Evolutionary conservation across 2,329 filamentous ascomycete species (phyloP).

Genomic region (Diaporthe sp.): DNA sequence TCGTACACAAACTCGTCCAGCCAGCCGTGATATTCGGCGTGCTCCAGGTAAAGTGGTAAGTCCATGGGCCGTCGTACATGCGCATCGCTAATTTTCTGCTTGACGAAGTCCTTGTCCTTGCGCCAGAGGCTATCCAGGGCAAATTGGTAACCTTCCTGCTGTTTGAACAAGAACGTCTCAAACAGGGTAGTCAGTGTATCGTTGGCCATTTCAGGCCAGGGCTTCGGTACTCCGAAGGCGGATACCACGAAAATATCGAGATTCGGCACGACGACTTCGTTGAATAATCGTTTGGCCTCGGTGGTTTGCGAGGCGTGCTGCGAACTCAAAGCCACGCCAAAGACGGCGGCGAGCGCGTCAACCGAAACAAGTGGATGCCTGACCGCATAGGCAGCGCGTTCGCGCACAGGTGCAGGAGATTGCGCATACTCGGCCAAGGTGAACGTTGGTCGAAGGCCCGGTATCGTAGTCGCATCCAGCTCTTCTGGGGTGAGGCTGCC

Average conservation of each 20-base stretch:
- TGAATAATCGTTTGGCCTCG: conserved; percentile 73
- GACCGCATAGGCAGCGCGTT: conserved; percentile 70
- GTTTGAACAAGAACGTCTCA: conserved; percentile 83
- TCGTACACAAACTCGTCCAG: conserved; percentile 82
- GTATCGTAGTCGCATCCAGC: conserved; percentile 87
- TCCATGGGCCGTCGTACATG: conserved; percentile 77
- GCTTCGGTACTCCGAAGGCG: conserved; percentile 80
- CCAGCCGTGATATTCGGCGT: conserved; percentile 86
- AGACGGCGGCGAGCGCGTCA: conserved; percentile 79
- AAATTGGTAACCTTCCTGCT: conserved; percentile 82
- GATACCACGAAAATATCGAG: conserved; percentile 83
- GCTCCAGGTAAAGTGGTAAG: conserved; percentile 78
- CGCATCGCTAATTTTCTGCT: conserved; percentile 79
- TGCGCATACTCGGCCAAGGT: conserved; percentile 66
- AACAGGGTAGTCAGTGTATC: conserved; percentile 83
- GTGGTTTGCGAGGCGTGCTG: conserved; percentile 69
- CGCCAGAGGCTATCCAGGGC: conserved; percentile 93
- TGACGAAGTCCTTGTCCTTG: conserved; percentile 89
- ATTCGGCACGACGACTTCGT: conserved; percentile 76
- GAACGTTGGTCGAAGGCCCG: conserved; percentile 82
- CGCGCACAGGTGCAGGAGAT: conserved; percentile 59
- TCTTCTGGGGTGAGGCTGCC: conserved; percentile 79
- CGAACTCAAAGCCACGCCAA: conserved; percentile 72
- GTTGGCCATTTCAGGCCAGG: conserved; percentile 79
- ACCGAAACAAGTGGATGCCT: conserved; percentile 90